These are phyloP conservation scores for Exophiala xenobiotica DNA, from an alignment of 2,329 filamentous ascomycete genomes.

Conservation along the genomic window DNA sequence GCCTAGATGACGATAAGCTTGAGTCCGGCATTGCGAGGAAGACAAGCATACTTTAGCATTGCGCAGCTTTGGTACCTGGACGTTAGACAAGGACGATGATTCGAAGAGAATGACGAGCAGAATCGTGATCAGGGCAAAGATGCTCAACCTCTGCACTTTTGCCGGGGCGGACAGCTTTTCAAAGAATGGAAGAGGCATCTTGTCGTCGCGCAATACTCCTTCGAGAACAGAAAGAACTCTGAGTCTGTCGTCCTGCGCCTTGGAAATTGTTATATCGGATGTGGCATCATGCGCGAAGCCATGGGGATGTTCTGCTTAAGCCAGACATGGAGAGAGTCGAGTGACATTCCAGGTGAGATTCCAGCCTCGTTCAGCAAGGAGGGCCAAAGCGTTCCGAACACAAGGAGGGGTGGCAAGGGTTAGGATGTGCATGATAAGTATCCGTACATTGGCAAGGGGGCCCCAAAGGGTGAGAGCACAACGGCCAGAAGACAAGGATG, in stretches of 20 bases:
- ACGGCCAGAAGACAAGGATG: neutral
- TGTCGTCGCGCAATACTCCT: conserved; percentile 11
- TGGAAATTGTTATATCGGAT: conserved; percentile 19
- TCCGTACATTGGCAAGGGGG: conserved; percentile 1
- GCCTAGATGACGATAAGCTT: neutral
- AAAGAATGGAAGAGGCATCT: conserved; percentile 20
- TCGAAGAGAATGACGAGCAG: conserved; percentile 21
- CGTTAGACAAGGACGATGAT: conserved; percentile 16
- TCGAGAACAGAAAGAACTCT: neutral
- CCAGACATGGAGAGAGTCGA: conserved; percentile 8
- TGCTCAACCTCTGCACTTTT: conserved; percentile 19
- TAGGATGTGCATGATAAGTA: neutral
- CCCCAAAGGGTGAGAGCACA: neutral
- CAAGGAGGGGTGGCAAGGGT: neutral
- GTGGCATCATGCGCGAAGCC: neutral
- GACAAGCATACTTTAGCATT: conserved; percentile 7
- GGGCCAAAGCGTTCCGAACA: neutral
- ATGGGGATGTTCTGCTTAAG: conserved; percentile 11
- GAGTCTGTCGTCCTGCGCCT: neutral
- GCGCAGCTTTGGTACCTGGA: conserved; percentile 9
- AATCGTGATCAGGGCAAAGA: conserved; percentile 18
- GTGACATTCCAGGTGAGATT: conserved; percentile 16
- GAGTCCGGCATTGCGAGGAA: neutral
- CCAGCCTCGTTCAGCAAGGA: conserved; percentile 15
- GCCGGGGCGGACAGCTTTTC: conserved; percentile 22